Percentiles rank a stretch among this genome's conserved stretches.
phyloP scores from a whole-genome alignment of 495 filamentous ascomycete species.

The Glutinoglossum americanum region DNA sequence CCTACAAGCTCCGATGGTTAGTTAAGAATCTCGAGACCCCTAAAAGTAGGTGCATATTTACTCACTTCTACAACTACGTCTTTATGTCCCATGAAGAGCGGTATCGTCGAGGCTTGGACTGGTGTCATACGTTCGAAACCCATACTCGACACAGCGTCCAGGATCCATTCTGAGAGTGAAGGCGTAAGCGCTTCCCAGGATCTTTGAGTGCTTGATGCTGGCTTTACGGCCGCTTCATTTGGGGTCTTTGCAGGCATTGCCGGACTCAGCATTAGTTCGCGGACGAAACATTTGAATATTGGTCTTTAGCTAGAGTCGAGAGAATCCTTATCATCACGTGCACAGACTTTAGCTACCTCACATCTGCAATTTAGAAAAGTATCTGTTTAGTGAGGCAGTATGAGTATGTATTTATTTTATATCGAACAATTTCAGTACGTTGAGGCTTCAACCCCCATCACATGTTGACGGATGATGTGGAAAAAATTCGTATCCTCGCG shows the following conservation, averaged over 20 bases:
- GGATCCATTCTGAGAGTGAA: conserved; percentile 69
- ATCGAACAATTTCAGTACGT: too few species aligned
- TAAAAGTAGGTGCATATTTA: neutral
- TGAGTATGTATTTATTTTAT: too few species aligned
- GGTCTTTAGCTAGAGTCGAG: too few species aligned
- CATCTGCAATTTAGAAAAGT: neutral
- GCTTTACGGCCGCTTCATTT: conserved; percentile 4
- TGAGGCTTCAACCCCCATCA: too few species aligned
- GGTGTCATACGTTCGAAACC: conserved; percentile 79
- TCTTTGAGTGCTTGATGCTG: conserved; percentile 19
- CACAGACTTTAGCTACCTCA: neutral
- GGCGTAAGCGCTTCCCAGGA: conserved; percentile 67
- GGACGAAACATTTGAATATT: too few species aligned
- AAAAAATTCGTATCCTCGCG: neutral
- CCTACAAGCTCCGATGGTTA: conserved; percentile 18
- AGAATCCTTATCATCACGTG: conserved; percentile 4
- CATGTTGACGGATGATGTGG: too few species aligned
- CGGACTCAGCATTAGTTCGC: neutral
- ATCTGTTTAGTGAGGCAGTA: too few species aligned
- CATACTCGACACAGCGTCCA: conserved; percentile 65
- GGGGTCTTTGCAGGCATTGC: neutral
- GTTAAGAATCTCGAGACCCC: neutral
- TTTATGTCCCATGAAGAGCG: conserved; percentile 79
- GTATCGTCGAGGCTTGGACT: conserved; percentile 84
- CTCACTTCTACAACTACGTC: conserved; percentile 78